phyloP scores from a whole-genome alignment of 2,329 filamentous ascomycete genomes.

The Knoxdaviesia capensis region DNA sequence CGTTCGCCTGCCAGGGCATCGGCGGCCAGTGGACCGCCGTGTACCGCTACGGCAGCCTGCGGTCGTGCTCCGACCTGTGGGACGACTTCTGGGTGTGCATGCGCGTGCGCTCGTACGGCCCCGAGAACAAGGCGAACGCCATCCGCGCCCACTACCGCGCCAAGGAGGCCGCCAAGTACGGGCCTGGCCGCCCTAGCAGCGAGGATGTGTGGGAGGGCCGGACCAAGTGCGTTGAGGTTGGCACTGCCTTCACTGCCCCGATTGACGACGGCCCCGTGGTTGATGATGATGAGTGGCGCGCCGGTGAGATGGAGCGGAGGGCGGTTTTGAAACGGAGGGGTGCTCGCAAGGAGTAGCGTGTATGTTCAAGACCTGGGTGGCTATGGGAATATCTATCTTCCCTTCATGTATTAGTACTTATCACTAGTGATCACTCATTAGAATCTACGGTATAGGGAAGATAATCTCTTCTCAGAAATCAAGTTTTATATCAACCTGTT shows the following conservation, averaged over 20 bases:
- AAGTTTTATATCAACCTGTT: no score
- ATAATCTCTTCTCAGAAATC: no score
- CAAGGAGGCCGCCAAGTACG: slow-evolving; percentile 46
- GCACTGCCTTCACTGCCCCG: slow-evolving; percentile 21
- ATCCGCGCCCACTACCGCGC: slow-evolving; percentile 49
- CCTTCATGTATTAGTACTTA: no score
- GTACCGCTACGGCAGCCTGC: slow-evolving; percentile 66
- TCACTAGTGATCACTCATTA: no score
- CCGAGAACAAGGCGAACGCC: slow-evolving; percentile 36
- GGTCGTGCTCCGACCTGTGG: slow-evolving; percentile 70
- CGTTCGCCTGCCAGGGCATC: slow-evolving; percentile 83
- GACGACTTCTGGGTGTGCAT: slow-evolving; percentile 97
- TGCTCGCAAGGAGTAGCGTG: no score
- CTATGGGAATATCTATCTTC: no score
- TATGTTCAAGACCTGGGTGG: no score
- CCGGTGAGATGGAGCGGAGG: slow-evolving; percentile 8
- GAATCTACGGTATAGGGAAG: no score
- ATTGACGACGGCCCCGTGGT: slow-evolving; percentile 17
- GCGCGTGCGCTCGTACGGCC: slow-evolving; percentile 48
- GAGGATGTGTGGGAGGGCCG: slow-evolving; percentile 81
- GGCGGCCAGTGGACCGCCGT: slow-evolving; percentile 83
- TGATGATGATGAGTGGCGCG: slow-evolving; percentile 20
- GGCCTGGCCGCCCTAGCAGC: slow-evolving; percentile 44
- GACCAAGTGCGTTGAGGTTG: slow-evolving; percentile 32
- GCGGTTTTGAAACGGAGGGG: slow-evolving; percentile 13